Percentiles rank a stretch among this genome's conserved stretches.
Conservation (phyloP, 1,284 basidiomycete genomes). For the Sanguinoderma infundibulare region DNA sequence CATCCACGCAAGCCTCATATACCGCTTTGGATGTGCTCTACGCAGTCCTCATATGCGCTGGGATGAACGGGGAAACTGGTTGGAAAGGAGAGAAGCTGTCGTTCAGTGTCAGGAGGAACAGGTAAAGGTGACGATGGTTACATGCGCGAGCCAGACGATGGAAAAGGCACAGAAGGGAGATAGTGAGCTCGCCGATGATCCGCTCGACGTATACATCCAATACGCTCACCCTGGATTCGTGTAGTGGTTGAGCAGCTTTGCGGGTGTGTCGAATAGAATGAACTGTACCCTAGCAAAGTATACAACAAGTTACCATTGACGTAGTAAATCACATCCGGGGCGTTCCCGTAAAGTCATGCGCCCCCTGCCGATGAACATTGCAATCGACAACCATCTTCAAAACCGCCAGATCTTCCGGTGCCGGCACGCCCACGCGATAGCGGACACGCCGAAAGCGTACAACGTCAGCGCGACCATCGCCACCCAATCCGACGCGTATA, state of each 20-base stretch:
- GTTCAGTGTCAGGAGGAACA: neutral
- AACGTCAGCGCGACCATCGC: conserved; percentile 69
- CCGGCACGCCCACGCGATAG: conserved; percentile 61
- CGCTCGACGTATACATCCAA: too few relatives aligned
- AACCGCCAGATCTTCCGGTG: conserved; percentile 38
- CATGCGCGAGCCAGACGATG: neutral
- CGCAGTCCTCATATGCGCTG: conserved; percentile 38
- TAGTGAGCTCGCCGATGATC: too few relatives aligned
- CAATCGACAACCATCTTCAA: too few relatives aligned
- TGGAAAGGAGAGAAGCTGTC: neutral
- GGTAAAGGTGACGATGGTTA: conserved; percentile 27
- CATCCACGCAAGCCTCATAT: conserved; percentile 58
- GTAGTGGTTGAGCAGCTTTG: too few relatives aligned
- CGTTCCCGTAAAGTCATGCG: too few relatives aligned
- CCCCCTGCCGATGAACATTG: too few relatives aligned
- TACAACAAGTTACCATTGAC: too few relatives aligned
- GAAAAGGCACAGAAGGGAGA: neutral
- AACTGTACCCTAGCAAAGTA: too few relatives aligned
- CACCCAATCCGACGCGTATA: conserved; percentile 67
- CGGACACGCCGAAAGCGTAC: conserved; percentile 68
- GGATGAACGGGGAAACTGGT: conserved; percentile 44
- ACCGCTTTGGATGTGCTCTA: conserved; percentile 34
- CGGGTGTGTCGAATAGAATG: too few relatives aligned
- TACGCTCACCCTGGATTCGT: too few relatives aligned
- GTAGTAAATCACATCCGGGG: too few relatives aligned